Evolutionary conservation across 768 basidiomycete genomes (phyloP), one percentile per base, ranked within the genome.

Genomic region (Podaxis sp.): DNA sequence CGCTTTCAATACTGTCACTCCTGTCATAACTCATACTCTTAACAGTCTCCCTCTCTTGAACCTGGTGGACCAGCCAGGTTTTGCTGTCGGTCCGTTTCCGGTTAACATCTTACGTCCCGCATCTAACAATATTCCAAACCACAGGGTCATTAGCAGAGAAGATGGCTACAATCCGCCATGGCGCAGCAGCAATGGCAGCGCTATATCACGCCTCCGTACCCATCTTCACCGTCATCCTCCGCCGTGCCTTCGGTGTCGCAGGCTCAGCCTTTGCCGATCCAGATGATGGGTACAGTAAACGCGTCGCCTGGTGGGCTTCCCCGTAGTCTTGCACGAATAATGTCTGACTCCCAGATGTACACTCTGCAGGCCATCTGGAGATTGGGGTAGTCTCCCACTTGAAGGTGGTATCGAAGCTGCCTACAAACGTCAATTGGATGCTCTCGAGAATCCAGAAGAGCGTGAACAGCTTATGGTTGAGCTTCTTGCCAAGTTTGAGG

Each of bases 321-420:
- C 9, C 33, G 1, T 9, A 33, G 33, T 2, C 33, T 33, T 33
- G 33, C 33, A 33, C 8, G 33, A 19, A 46, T n/a, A 46, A 44
- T 15, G n/a, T 19, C n/a, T 8, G 13, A 46, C n/a, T 19, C n/a
- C 44, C n/a, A 19, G n/a, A 17, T 19, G 7, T 2, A 46, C 19
- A 6, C 19, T 8, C 30, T 46, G 17, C 24, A 79, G 76, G 78
- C 77, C 77, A 30, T 79, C 78, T 3, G 77, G 76, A 1, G 78
- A 79, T 63, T 79, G 77, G 78, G 78, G 77, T 40, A 76, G 74
- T 60, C 70, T 79, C 33, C 78, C 78, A 3, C 67, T 79, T 9
- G 78, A 78, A 69, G 78, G 77, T 24, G 77, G 78, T 2, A 74
- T 78, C 19, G 76, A 79, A 70, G 77, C 78, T 11, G 78, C 77